Evolutionary conservation across 2,329 filamentous ascomycete species (phyloP).

Genomic region (Monosporascus sp.): DNA sequence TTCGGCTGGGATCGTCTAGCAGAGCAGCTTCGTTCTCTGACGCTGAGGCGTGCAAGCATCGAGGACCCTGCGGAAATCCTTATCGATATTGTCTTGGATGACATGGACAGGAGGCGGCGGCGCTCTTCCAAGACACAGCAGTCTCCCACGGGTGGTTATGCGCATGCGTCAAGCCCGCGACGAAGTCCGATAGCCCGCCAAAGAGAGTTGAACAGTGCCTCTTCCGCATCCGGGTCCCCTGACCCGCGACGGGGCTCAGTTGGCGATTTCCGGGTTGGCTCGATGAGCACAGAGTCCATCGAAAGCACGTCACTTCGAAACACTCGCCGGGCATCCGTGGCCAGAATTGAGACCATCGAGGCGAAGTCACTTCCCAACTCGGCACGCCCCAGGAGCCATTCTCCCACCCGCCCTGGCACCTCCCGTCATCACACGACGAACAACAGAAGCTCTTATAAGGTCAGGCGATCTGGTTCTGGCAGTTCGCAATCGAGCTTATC

Average conservation of each 20-base stretch:
- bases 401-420: conserved; percentile 70
- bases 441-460: conserved; percentile 63
- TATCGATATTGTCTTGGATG: conserved; percentile 89
- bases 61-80: conserved; percentile 88
- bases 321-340: conserved; percentile 39
- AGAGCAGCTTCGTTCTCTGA: conserved; percentile 85
- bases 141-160: conserved; percentile 71
- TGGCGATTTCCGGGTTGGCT: conserved; percentile 52
- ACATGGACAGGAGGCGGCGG: conserved; percentile 86
- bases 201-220: conserved; percentile 61
- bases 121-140: conserved; percentile 81
- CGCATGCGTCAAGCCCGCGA: conserved; percentile 49
- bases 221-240: conserved; percentile 62
- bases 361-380: conserved; percentile 38
- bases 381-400: conserved; percentile 66
- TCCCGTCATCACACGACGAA: conserved; percentile 68
- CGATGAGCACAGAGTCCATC: conserved; percentile 49
- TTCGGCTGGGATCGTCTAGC: conserved; percentile 94
- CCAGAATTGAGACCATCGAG: conserved; percentile 44
- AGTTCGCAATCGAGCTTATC: conserved; percentile 82
- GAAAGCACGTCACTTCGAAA: conserved; percentile 31
- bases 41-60: conserved; percentile 78
- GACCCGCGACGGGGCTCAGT: conserved; percentile 41
- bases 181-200: conserved; percentile 60
- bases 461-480: conserved; percentile 81